A percentile compares a stretch with the other conserved stretches of the same genome.
Conservation (phyloP, 129 eudicot genomes). For the Heracleum sosnowskyi region DNA sequence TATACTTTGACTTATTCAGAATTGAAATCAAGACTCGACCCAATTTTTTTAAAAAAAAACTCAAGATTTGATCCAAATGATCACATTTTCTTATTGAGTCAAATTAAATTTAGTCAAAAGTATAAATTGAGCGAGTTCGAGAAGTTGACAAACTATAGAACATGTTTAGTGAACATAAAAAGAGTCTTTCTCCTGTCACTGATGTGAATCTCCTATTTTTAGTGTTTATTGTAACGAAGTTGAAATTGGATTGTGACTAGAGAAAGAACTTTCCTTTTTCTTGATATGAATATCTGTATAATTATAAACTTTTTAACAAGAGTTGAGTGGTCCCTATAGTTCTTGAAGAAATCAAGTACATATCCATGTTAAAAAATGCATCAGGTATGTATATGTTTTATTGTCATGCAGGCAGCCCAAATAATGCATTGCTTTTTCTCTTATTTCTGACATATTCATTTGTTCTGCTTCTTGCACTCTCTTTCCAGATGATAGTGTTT, state of each 20-base stretch:
- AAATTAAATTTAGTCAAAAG: too few relatives aligned
- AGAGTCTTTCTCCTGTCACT: too few relatives aligned
- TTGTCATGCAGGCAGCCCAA: neutral
- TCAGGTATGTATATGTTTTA: neutral
- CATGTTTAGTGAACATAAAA: too few relatives aligned
- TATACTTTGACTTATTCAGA: too few relatives aligned
- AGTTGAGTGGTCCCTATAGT: neutral
- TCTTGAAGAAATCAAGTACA: neutral
- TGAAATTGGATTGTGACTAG: neutral
- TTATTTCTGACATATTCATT: neutral
- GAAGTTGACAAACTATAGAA: too few relatives aligned
- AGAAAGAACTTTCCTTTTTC: neutral
- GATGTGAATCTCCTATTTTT: too few relatives aligned
- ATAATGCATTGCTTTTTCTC: neutral
- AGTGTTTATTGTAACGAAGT: neutral
- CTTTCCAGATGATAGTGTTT: neutral
- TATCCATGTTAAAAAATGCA: neutral
- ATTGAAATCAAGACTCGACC: too few relatives aligned
- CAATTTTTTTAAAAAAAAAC: too few relatives aligned
- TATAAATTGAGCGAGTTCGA: too few relatives aligned
- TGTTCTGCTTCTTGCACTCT: neutral
- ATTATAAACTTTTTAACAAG: too few relatives aligned
- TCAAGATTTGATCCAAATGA: too few relatives aligned
- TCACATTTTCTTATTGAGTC: too few relatives aligned
- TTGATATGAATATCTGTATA: neutral